Evolutionary conservation across 306 rosid species (phyloP), one percentile per base, ranked within the genome.

Genomic region (Comarum palustre): DNA sequence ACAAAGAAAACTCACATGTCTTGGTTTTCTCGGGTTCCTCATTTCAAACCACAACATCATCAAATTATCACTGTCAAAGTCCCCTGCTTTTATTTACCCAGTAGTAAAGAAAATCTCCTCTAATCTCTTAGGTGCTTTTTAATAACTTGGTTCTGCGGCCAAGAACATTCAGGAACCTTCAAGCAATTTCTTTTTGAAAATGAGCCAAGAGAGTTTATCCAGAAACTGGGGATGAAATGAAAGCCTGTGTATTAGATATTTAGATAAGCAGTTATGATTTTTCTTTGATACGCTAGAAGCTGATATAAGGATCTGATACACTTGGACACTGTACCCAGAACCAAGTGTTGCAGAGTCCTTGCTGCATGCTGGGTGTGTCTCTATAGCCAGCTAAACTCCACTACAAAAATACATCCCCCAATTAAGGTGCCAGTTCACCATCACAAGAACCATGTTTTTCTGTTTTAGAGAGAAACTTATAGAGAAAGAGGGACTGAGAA

Each of bases 231-330:
- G n/a, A 15, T 61, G 55, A 65, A 73, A 15, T 27, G 64, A 38
- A 6, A 24, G 13, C 54, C 68, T 55, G 15, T 65, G 27, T 72
- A 13, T 34, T 67, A 31, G 73, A 82, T 82, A 77, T 73, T 34
- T 67, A 31, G 73, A 82, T 82, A 77, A 77, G 76, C 66, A 27
- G 85, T 74, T 63, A 45, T 61, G 64, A 68, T 27, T 20, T 8
- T 70, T 51, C 22, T 50, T 6, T 66, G 25, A 10, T 41, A 12
- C 27, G 48, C 4, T 69, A 82, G 73, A 75, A 22, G 79, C 76
- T 83, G 82, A 48, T 22, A 46, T 62, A 78, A 78, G 67, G 14
- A 62, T 1, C 31, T 17, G 66, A 42, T 31, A 50, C 84, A 76
- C 68, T 59, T 72, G 79, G 55, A 39, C 81, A 55, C 68, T 65